Evolutionary conservation across 2,329 filamentous ascomycete species (phyloP), one percentile per base, ranked within the genome.

Genomic region (Botrytis aclada): DNA sequence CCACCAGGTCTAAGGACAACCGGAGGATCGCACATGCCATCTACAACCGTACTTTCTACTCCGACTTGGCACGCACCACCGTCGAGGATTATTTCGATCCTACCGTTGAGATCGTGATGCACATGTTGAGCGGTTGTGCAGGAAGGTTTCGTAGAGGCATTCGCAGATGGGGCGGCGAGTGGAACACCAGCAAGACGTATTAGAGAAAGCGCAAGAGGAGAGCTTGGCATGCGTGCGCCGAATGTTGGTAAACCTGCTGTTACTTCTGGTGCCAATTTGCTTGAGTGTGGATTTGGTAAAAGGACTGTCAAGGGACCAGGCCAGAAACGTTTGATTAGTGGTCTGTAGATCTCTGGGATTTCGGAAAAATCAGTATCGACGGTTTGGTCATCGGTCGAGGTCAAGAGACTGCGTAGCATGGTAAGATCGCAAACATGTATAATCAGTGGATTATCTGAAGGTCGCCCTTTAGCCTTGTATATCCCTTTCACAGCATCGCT

Each of bases 21-120:
- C 0, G 96, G 96, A 10, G 95, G 95, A 65, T 88, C 83, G 73
- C 89, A 93, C 22, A 98, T 84, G 0, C 96, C 96, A 79, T 98
- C 96, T 0, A 99, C 94, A 1, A 99, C 96, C 0, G 96, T 99
- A 81, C 94, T 98, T 83, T 99, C 96, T 0, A 99, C 94, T 1
- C 96, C 96, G 18, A 99, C 94, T 32, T 88, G 86, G 79, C 95
- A 98, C 0, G 90, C 84, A 0, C 96, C 96, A 3, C 95, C 96
- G 77, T 99, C 95, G 0, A 99, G 84, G 73, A 99, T 96, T 9
- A 95, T 85, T 78, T 93, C 90, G 76, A 99, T 97, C 66, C 91
- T 88, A 0, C 94, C 94, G 54, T 90, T 82, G 18, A 99, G 85
- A 80, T 99, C 96, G 75, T 97, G 90, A 34, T 90, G 86, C 20